Percentiles rank a stretch among this genome's conserved stretches.
Conservation (phyloP, 2,329 filamentous ascomycete genomes). For the Didymellaceae sp. region DNA sequence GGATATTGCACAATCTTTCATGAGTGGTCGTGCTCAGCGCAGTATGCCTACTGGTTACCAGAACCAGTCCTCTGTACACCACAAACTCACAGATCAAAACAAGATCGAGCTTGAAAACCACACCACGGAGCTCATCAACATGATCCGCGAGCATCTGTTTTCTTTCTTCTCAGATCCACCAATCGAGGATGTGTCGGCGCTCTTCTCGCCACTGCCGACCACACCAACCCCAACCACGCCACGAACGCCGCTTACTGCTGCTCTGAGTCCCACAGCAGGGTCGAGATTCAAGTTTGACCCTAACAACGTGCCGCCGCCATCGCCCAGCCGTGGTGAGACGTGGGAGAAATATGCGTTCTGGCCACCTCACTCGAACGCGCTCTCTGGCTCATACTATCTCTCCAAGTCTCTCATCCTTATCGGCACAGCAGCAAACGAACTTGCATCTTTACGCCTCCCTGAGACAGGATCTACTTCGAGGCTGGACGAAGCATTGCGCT, state of each 20-base stretch:
- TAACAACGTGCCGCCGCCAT: conserved; percentile 77
- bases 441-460: conserved; percentile 76
- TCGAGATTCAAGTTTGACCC: conserved; percentile 81
- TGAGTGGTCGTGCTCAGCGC: conserved; percentile 82
- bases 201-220: conserved; percentile 80
- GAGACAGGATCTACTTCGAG: conserved; percentile 59
- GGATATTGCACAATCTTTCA: conserved; percentile 89
- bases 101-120: conserved; percentile 76
- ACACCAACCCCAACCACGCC: conserved; percentile 70
- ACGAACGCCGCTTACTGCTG: conserved; percentile 59
- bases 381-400: conserved; percentile 91
- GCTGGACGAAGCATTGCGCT: conserved; percentile 72
- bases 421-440: conserved; percentile 84
- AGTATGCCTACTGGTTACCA: conserved; percentile 81
- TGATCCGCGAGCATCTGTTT: conserved; percentile 79
- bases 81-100: conserved; percentile 76
- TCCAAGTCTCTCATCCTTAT: conserved; percentile 81
- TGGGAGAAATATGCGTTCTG: conserved; percentile 98
- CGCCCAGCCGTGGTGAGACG: conserved; percentile 74
- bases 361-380: conserved; percentile 89
- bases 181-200: conserved; percentile 84
- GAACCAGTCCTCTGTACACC: conserved; percentile 80
- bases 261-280: conserved; percentile 66
- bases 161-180: conserved; percentile 87
- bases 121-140: conserved; percentile 79